Conservation (phyloP, 2,329 filamentous ascomycete species). For the Hypoxylon sp. region DNA sequence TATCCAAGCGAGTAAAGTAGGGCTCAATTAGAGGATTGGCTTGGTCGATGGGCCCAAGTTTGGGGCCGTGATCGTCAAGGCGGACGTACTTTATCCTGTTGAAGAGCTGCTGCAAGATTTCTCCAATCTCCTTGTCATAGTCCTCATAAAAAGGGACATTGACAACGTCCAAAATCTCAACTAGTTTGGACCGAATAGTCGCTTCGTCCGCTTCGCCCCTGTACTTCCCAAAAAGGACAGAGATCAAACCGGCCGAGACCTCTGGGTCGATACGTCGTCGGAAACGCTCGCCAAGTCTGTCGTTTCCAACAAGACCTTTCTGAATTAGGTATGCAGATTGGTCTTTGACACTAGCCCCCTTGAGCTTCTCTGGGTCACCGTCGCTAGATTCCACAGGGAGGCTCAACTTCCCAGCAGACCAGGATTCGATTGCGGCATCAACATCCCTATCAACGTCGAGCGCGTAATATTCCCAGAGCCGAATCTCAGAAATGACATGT, state of each 20-base stretch:
- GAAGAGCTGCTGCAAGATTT: slow-evolving; percentile 89
- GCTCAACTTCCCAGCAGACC: slow-evolving; percentile 68
- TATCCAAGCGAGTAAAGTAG: slow-evolving; percentile 90
- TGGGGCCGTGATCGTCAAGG: slow-evolving; percentile 90
- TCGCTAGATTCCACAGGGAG: slow-evolving; percentile 56
- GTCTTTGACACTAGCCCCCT: slow-evolving; percentile 54
- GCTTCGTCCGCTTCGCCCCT: slow-evolving; percentile 62
- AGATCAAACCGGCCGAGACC: slow-evolving; percentile 73
- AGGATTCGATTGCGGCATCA: slow-evolving; percentile 73
- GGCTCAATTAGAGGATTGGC: slow-evolving; percentile 86
- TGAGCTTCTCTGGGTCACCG: slow-evolving; percentile 57
- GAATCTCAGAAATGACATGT: slow-evolving; percentile 77
- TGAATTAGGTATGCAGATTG: slow-evolving; percentile 71
- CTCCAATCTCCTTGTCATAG: slow-evolving; percentile 83
- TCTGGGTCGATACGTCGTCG: slow-evolving; percentile 74
- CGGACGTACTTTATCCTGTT: slow-evolving; percentile 95
- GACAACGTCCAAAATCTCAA: slow-evolving; percentile 76
- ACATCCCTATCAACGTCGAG: slow-evolving; percentile 79
- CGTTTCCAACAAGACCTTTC: slow-evolving; percentile 73
- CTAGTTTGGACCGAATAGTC: slow-evolving; percentile 62
- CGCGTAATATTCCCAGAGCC: slow-evolving; percentile 93
- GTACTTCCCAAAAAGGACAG: slow-evolving; percentile 72
- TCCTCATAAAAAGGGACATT: slow-evolving; percentile 92
- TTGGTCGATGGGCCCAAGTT: slow-evolving; percentile 78
- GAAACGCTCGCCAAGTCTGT: slow-evolving; percentile 82